phyloP scores from a whole-genome alignment of 1,139 yeast genomes.

The Suhomyces atakaporum region DNA sequence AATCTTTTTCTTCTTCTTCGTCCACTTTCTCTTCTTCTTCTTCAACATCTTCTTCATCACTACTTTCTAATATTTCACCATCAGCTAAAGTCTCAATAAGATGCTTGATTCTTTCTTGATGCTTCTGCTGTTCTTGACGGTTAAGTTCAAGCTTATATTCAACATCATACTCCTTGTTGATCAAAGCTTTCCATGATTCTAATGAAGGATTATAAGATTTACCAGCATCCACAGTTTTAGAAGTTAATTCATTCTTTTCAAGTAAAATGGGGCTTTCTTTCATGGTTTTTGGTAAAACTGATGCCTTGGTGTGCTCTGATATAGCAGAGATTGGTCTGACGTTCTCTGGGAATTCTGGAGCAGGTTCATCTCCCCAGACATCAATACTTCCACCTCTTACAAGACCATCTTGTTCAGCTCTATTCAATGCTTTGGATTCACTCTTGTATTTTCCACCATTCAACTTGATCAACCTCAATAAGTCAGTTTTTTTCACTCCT shows the following conservation, averaged over 20 bases:
- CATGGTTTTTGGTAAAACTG: conserved; percentile 58
- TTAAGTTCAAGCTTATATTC: conserved; percentile 71
- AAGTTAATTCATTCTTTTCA: conserved; percentile 35
- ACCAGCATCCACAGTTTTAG: conserved; percentile 70
- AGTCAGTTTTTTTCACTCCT: conserved; percentile 68
- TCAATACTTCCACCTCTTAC: conserved; percentile 55
- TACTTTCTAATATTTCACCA: conserved; percentile 51
- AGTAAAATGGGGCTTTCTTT: conserved; percentile 54
- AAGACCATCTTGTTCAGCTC: conserved; percentile 64
- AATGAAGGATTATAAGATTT: conserved; percentile 91
- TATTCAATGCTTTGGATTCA: conserved; percentile 52
- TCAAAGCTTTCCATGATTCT: conserved; percentile 77
- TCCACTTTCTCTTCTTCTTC: conserved; percentile 24
- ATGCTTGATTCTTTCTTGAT: conserved; percentile 62
- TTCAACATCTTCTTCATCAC: conserved; percentile 44
- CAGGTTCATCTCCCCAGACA: conserved; percentile 60
- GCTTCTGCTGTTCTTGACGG: conserved; percentile 59
- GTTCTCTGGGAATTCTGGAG: conserved; percentile 42
- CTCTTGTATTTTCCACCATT: conserved; percentile 71
- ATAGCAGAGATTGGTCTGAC: conserved; percentile 26
- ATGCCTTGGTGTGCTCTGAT: conserved; percentile 53
- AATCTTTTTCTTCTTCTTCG: conserved; percentile 21
- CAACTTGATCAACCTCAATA: conserved; percentile 68
- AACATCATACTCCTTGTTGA: conserved; percentile 62
- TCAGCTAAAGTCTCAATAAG: conserved; percentile 64